These are phyloP conservation scores for Penicillium parvum DNA, from an alignment of 495 filamentous ascomycete species.

Conservation along the genomic window DNA sequence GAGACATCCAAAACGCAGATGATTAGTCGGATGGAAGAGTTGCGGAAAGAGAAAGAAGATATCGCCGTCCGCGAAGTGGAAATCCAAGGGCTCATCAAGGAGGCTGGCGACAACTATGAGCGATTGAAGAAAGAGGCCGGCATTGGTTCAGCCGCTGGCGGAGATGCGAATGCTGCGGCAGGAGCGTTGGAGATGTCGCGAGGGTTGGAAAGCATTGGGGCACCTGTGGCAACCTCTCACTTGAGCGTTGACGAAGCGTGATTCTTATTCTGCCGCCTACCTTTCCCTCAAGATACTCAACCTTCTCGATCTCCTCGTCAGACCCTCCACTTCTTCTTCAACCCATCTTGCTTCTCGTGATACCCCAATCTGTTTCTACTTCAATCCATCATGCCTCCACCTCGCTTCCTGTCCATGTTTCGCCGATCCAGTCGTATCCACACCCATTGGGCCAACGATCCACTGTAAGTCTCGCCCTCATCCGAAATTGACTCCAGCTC, in stretches of 20 bases:
- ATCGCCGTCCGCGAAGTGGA: conserved; percentile 72
- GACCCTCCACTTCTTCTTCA: too few relatives aligned
- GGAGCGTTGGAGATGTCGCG: conserved; percentile 33
- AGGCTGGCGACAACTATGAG: conserved; percentile 77
- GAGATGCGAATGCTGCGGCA: conserved; percentile 24
- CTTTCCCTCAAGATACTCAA: too few relatives aligned
- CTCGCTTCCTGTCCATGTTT: conserved; percentile 9
- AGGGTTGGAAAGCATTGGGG: conserved; percentile 42
- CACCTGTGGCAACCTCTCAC: conserved; percentile 25
- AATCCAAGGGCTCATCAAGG: conserved; percentile 75
- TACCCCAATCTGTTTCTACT: conserved; percentile 20
- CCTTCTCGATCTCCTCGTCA: too few relatives aligned
- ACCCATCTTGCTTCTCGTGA: too few relatives aligned
- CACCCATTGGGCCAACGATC: conserved; percentile 2
- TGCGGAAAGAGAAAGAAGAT: conserved; percentile 61
- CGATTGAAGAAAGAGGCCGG: conserved; percentile 53
- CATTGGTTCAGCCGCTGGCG: conserved; percentile 24
- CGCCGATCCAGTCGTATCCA: conserved; percentile 16
- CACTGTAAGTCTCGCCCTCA: conserved; percentile 16
- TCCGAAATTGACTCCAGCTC: background rate
- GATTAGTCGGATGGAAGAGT: conserved; percentile 54
- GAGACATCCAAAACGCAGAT: conserved; percentile 50
- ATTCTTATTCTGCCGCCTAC: conserved; percentile 6
- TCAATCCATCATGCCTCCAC: conserved; percentile 11
- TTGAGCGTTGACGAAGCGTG: conserved; percentile 27